A percentile compares a stretch with the other conserved stretches of the same genome.
Conservation (phyloP, 2,329 filamentous ascomycete genomes). For the Ceratocystis ficicola region DNA sequence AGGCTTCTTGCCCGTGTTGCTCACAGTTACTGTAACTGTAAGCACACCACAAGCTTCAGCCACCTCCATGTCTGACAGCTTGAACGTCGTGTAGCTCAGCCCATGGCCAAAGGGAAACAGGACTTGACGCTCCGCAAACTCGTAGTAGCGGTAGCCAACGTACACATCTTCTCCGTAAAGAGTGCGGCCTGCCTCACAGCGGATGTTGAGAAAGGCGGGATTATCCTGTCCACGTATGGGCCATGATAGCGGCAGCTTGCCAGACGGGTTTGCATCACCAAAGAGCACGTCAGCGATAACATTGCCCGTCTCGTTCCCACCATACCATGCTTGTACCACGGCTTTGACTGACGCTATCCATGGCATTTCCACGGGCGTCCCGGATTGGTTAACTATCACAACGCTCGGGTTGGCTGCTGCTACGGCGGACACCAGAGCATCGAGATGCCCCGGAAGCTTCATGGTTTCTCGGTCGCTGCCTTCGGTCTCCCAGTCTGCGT, state of each 20-base stretch:
- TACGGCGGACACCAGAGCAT: constrained; percentile 56
- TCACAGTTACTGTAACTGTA: constrained; percentile 40
- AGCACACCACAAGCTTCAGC: constrained; percentile 50
- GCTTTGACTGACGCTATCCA: constrained; percentile 44
- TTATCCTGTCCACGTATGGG: constrained; percentile 54
- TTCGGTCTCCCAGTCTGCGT: constrained; percentile 71
- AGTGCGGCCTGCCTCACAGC: constrained; percentile 55
- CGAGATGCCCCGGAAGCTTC: constrained; percentile 60
- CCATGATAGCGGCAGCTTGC: constrained; percentile 63
- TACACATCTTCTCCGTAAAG: constrained; percentile 73
- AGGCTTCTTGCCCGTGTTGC: constrained; percentile 45
- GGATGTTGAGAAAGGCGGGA: constrained; percentile 64
- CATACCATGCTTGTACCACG: constrained; percentile 70
- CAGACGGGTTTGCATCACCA: constrained; percentile 60
- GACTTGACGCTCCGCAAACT: constrained; percentile 51
- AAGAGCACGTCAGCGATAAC: constrained; percentile 67
- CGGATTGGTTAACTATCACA: constrained; percentile 64
- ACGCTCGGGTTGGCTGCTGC: constrained; percentile 55
- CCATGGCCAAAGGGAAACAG: constrained; percentile 73
- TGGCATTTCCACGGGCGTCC: constrained; percentile 61
- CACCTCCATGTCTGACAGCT: constrained; percentile 43
- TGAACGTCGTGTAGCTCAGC: constrained; percentile 60
- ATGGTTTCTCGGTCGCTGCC: constrained; percentile 67
- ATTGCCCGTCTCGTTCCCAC: constrained; percentile 76
- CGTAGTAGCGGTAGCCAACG: constrained; percentile 70